Percentiles rank a stretch among this genome's conserved stretches.
These are phyloP conservation scores for Tetrapyrgos nigripes DNA, from an alignment of 1,284 basidiomycete species.

Conservation along the genomic window DNA sequence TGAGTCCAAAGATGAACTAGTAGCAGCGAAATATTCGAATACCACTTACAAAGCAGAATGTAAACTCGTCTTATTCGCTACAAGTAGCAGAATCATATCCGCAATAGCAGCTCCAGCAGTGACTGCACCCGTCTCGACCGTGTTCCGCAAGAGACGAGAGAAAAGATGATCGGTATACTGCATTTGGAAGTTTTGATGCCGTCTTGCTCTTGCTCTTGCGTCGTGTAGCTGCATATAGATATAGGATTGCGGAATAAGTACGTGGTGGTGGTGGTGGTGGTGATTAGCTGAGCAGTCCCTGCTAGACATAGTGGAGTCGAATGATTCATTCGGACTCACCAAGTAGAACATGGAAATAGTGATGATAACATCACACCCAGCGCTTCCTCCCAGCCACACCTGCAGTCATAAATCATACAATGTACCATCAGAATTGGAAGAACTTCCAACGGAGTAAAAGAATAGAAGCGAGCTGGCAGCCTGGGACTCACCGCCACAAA, in stretches of 20 bases:
- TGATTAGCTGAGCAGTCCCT: no score
- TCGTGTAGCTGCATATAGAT: neutral
- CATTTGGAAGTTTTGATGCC: no score
- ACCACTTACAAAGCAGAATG: neutral
- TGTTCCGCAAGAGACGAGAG: neutral
- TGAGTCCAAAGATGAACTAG: no score
- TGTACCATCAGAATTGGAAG: no score
- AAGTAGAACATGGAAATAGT: constrained; percentile 28
- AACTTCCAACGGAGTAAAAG: no score
- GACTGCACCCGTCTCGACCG: constrained; percentile 2
- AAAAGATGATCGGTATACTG: no score
- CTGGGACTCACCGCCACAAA: neutral
- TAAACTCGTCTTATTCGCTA: neutral
- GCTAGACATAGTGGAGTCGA: no score
- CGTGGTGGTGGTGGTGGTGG: constrained; percentile 3
- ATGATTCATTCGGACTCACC: constrained; percentile 18
- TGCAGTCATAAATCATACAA: no score
- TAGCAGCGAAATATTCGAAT: no score
- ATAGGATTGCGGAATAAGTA: neutral
- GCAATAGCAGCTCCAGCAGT: constrained; percentile 1
- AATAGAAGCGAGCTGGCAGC: no score
- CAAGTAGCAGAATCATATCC: neutral
- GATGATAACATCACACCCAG: constrained; percentile 26
- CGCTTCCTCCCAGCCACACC: constrained; percentile 24
- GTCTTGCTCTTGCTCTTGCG: neutral